Evolutionary conservation across 345 rosid species (phyloP).

Genomic region (Salix viminalis): DNA sequence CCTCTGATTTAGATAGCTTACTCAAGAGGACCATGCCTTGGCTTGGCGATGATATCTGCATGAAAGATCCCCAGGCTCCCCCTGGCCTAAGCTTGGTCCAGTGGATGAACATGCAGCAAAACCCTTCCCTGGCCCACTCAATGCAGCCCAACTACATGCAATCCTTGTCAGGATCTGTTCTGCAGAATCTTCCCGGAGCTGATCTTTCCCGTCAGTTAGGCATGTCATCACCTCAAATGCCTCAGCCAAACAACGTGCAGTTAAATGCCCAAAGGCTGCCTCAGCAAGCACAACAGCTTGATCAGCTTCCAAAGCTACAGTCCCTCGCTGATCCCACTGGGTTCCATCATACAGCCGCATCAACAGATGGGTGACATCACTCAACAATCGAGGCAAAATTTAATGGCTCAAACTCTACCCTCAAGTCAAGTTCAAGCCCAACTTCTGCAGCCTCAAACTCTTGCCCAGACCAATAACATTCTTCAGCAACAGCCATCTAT

Average conservation of each 20-base stretch:
- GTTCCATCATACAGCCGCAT: constrained; percentile 32
- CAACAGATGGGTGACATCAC: constrained; percentile 41
- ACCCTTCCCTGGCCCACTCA: constrained; percentile 42
- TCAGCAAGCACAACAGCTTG: constrained; percentile 47
- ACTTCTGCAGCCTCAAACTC: constrained; percentile 45
- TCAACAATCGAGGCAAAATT: constrained; percentile 49
- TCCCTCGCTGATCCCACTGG: constrained; percentile 33
- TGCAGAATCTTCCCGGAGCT: constrained; percentile 40
- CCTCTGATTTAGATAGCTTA: constrained; percentile 58
- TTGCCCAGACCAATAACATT: constrained; percentile 32
- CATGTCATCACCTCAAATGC: constrained; percentile 37
- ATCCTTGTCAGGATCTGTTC: constrained; percentile 38
- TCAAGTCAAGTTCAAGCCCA: constrained; percentile 45
- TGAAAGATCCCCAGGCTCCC: constrained; percentile 61
- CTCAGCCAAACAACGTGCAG: constrained; percentile 41
- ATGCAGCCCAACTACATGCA: constrained; percentile 48
- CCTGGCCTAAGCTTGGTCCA: constrained; percentile 81
- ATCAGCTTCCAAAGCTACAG: constrained; percentile 44
- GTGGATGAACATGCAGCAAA: constrained; percentile 94
- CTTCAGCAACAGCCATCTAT: constrained; percentile 44
- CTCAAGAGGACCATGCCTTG: constrained; percentile 89
- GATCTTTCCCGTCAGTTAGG: constrained; percentile 55
- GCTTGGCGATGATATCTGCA: constrained; percentile 66
- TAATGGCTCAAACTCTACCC: constrained; percentile 34
- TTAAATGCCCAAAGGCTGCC: constrained; percentile 39